A percentile compares a stretch with the other conserved stretches of the same genome.
Evolutionary conservation across 257 asterid species (phyloP).

Genomic region (Solanum clarkiae): DNA sequence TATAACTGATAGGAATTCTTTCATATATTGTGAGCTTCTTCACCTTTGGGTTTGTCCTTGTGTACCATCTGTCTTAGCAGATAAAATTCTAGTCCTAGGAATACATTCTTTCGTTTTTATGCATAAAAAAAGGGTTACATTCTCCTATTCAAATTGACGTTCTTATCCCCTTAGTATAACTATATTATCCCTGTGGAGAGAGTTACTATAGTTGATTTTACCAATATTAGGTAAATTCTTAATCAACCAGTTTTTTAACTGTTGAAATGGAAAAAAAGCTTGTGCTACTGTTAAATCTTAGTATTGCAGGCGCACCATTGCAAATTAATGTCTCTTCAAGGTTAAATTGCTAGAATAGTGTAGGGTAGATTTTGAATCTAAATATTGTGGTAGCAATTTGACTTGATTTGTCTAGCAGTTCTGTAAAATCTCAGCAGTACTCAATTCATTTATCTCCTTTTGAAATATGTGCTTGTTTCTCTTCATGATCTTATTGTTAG

Average conservation of each 20-base stretch:
- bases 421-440: neutral
- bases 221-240: neutral
- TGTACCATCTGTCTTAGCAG: neutral
- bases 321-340: neutral
- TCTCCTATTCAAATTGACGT: neutral
- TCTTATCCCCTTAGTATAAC: neutral
- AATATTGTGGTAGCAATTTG: neutral
- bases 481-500: neutral
- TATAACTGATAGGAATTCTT: neutral
- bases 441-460: neutral
- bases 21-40: neutral
- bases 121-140: neutral
- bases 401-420: neutral
- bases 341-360: neutral
- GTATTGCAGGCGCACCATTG: neutral
- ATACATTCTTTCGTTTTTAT: neutral
- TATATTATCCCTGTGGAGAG: neutral
- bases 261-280: neutral
- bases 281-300: neutral
- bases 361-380: neutral
- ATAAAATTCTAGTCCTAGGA: neutral
- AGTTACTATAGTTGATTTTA: neutral
- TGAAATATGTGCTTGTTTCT: neutral
- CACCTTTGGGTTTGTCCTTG: neutral
- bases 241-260: neutral